Conservation (phyloP, 768 basidiomycete species). For the Gymnopilus dilepis region DNA sequence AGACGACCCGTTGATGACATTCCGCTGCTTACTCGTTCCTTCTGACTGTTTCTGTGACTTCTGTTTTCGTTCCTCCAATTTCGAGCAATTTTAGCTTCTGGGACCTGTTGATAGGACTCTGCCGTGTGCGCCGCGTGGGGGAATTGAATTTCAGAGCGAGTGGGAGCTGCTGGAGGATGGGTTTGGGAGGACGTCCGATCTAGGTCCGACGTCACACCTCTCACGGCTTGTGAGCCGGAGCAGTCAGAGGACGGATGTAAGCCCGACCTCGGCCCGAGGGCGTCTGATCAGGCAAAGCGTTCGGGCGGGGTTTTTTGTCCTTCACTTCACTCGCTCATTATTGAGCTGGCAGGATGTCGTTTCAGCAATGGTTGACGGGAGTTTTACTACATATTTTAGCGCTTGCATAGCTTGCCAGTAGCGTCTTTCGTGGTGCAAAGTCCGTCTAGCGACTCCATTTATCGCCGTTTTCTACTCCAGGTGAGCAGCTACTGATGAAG, state of each 20-base stretch:
- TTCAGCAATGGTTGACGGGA: too few species aligned
- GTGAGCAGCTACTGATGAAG: too few species aligned
- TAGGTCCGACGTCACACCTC: constrained; percentile 1
- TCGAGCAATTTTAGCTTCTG: background rate
- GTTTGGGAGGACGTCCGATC: background rate
- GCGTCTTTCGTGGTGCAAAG: too few species aligned
- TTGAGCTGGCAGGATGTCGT: too few species aligned
- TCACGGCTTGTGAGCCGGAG: background rate
- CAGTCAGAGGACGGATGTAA: background rate
- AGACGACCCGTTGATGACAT: constrained; percentile 12
- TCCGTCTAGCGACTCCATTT: too few species aligned
- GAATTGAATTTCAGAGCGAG: background rate
- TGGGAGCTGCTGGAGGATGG: too few species aligned
- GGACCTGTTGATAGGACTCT: too few species aligned
- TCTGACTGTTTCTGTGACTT: background rate
- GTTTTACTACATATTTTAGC: too few species aligned
- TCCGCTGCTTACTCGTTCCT: constrained; percentile 7
- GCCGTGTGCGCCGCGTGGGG: background rate
- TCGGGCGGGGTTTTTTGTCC: too few species aligned
- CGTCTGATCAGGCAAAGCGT: background rate
- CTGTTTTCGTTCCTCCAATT: background rate
- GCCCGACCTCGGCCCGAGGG: background rate
- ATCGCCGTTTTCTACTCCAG: too few species aligned
- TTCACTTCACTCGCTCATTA: too few species aligned
- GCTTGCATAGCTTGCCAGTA: too few species aligned